A percentile compares a stretch with the other conserved stretches of the same genome.
Evolutionary conservation across 2,329 filamentous ascomycete genomes (phyloP).

Genomic region (Xylaria polymorpha): DNA sequence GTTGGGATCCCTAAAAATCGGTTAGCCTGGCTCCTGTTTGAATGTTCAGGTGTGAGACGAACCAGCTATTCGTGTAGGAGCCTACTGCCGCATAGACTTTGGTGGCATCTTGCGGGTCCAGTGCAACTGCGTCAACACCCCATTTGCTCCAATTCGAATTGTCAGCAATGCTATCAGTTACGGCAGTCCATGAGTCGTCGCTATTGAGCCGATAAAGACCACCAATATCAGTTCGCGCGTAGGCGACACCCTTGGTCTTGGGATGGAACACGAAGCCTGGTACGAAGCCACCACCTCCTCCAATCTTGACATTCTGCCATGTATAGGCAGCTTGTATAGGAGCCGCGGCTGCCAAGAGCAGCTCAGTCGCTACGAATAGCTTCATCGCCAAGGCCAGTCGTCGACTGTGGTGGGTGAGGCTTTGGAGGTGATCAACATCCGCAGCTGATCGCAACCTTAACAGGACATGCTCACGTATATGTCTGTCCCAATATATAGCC

Average conservation of each 20-base stretch:
- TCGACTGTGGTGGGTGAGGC: constrained; percentile 25
- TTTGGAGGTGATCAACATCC: constrained; percentile 23
- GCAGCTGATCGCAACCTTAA: constrained; percentile 26
- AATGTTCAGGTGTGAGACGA: constrained; percentile 25
- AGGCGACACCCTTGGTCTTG: constrained; percentile 61
- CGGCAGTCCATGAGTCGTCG: constrained; percentile 66
- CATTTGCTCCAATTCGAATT: constrained; percentile 63
- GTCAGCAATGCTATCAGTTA: constrained; percentile 61
- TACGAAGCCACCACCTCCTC: constrained; percentile 68
- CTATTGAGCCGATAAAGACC: constrained; percentile 66
- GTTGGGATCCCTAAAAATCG: constrained; percentile 59
- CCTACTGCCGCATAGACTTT: constrained; percentile 66
- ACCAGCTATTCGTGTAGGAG: constrained; percentile 70
- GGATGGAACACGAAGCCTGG: constrained; percentile 69
- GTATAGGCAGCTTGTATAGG: constrained; percentile 52
- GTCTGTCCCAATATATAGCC: constrained; percentile 16
- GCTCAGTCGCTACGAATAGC: constrained; percentile 37
- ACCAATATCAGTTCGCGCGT: constrained; percentile 68
- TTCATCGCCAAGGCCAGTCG: constrained; percentile 43
- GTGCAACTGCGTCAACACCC: constrained; percentile 67
- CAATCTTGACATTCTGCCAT: constrained; percentile 64
- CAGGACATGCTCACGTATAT: constrained; percentile 28
- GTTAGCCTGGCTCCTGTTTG: not conserved
- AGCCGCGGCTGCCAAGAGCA: constrained; percentile 37
- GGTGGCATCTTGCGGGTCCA: constrained; percentile 64